phyloP scores from a whole-genome alignment of 768 basidiomycete species.

The Naganishia vishniacii region DNA sequence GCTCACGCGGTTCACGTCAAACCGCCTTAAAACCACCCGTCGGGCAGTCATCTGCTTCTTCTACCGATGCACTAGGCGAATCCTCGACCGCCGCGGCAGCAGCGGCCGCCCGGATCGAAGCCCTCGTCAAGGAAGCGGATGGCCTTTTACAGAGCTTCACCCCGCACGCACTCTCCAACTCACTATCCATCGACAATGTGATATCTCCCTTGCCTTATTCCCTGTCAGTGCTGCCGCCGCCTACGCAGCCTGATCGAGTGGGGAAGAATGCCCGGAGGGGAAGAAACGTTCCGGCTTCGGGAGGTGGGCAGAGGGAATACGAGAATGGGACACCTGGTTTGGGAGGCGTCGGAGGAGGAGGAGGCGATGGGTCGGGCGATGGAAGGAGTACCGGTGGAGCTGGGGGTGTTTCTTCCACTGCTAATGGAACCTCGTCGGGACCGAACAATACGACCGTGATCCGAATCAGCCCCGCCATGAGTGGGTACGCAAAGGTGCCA shows the following conservation, averaged over 20 bases:
- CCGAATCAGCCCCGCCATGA: slow-evolving; percentile 23
- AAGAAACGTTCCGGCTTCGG: not conserved
- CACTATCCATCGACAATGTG: slow-evolving; percentile 42
- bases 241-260: slow-evolving; percentile 22
- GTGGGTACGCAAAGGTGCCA: slow-evolving; percentile 26
- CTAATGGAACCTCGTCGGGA: slow-evolving; percentile 10
- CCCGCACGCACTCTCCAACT: not conserved
- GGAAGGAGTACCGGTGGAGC: too few species aligned
- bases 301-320: not conserved
- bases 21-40: not conserved
- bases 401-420: too few species aligned
- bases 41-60: not conserved
- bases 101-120: not conserved
- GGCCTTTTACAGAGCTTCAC: slow-evolving; percentile 24
- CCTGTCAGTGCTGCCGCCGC: slow-evolving; percentile 35
- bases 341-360: not conserved
- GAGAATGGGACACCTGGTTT: slow-evolving; percentile 1
- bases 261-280: slow-evolving; percentile 26
- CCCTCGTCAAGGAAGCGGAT: slow-evolving; percentile 19
- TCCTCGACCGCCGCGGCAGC: not conserved
- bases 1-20: not conserved
- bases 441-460: slow-evolving; percentile 22
- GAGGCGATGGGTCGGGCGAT: not conserved
- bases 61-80: slow-evolving; percentile 7
- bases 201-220: slow-evolving; percentile 38